These are phyloP conservation scores for Margaritispora aquatica DNA, from an alignment of 495 filamentous ascomycete species.

Conservation along the genomic window DNA sequence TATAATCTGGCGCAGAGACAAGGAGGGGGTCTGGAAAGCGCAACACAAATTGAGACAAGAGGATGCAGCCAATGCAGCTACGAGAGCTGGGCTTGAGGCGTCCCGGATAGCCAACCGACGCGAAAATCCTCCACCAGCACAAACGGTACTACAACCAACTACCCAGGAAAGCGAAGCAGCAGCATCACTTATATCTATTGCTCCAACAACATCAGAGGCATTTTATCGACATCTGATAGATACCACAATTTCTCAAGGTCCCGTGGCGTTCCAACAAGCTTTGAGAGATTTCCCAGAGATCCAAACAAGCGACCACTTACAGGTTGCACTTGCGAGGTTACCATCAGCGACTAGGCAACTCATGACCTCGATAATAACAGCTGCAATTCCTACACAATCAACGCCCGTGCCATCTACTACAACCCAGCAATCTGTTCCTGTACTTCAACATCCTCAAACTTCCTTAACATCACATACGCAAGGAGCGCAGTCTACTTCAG, in stretches of 20 bases:
- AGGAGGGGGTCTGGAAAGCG: conserved; percentile 72
- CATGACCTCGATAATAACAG: conserved; percentile 26
- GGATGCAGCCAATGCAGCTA: conserved; percentile 40
- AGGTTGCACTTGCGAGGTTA: neutral
- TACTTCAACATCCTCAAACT: neutral
- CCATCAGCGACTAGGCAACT: neutral
- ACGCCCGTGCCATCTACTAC: neutral
- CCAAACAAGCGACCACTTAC: conserved; percentile 4
- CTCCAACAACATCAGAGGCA: conserved; percentile 1
- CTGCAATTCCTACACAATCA: neutral
- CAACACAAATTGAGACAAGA: conserved; percentile 68
- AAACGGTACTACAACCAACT: neutral
- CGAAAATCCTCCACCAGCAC: neutral
- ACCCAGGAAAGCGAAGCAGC: neutral
- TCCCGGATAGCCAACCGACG: neutral
- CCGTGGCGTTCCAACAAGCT: conserved; percentile 34
- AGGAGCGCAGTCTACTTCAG: conserved; percentile 7
- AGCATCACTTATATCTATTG: conserved; percentile 1
- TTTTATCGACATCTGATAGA: conserved; percentile 20
- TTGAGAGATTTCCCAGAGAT: conserved; percentile 38
- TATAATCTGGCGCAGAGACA: conserved; percentile 85
- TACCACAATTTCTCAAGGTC: conserved; percentile 32
- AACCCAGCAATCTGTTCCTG: too few relatives aligned
- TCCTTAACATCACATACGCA: neutral
- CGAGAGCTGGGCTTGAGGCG: neutral